These are phyloP conservation scores for Ogataea populi-albae DNA, from an alignment of 805 yeast genomes.

Conservation along the genomic window DNA sequence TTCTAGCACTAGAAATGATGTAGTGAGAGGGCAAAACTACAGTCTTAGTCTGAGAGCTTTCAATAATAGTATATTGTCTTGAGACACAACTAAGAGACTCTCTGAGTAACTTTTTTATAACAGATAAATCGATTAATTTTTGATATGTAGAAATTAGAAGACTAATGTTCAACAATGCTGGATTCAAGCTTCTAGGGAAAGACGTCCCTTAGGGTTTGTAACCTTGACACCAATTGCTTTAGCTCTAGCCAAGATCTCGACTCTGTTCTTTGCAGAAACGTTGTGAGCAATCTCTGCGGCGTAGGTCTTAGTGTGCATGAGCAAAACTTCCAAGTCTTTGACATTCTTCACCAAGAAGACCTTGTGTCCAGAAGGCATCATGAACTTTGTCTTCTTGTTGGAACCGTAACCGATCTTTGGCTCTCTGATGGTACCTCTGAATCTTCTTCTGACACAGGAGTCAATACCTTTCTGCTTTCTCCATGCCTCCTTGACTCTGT, in stretches of 20 bases:
- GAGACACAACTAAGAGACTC: too few relatives aligned
- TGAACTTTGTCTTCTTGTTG: conserved; percentile 96
- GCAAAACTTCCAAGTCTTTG: conserved; percentile 89
- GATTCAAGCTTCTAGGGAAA: conserved; percentile 95
- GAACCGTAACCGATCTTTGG: conserved; percentile 99
- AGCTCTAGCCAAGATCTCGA: conserved; percentile 92
- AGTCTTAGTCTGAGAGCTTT: too few relatives aligned
- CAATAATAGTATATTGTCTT: too few relatives aligned
- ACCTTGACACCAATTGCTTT: conserved; percentile 98
- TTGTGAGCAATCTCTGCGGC: conserved; percentile 99
- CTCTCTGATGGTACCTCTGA: conserved; percentile 98
- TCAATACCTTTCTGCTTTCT: conserved; percentile 99
- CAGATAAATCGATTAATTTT: conserved; percentile 20
- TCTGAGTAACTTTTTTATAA: conserved; percentile 3
- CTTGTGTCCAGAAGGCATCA: conserved; percentile 98
- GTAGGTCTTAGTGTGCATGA: conserved; percentile 96
- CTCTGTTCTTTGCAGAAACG: conserved; percentile 98
- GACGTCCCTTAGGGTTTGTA: conserved; percentile 99
- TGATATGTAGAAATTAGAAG: conserved; percentile 14
- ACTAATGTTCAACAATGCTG: too few relatives aligned
- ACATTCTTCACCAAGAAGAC: conserved; percentile 89
- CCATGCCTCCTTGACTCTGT: conserved; percentile 98
- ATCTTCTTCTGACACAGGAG: conserved; percentile 99
- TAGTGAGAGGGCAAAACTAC: too few relatives aligned
- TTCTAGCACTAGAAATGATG: too few relatives aligned